phyloP scores from a whole-genome alignment of 2,329 filamentous ascomycete species.

The Pestalotiopsis sp. region DNA sequence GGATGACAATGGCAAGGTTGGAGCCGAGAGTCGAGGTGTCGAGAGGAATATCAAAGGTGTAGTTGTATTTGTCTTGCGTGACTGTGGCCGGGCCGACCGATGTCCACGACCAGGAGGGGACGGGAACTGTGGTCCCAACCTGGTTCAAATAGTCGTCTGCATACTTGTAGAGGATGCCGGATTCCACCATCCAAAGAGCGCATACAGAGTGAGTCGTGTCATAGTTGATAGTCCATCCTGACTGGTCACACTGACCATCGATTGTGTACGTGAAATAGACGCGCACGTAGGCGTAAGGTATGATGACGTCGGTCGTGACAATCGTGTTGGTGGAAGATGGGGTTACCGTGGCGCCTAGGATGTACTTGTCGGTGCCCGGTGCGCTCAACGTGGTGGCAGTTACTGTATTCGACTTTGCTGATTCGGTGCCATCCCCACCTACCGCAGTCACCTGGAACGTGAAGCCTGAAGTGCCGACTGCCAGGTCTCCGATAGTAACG shows the following conservation, averaged over 20 bases:
- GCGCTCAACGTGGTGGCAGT: neutral
- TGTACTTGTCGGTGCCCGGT: neutral
- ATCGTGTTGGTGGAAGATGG: neutral
- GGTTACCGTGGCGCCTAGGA: neutral
- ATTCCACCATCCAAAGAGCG: neutral
- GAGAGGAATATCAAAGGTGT: neutral
- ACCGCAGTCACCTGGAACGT: neutral
- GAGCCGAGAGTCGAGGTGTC: neutral
- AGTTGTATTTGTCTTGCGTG: neutral
- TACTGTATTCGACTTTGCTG: neutral
- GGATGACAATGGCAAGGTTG: neutral
- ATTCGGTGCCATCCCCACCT: neutral
- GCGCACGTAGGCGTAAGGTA: neutral
- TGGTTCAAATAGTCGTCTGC: neutral
- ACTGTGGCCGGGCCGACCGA: neutral
- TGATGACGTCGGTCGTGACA: neutral
- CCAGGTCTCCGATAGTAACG: neutral
- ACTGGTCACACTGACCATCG: neutral
- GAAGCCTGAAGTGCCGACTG: neutral
- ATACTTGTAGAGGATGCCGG: neutral
- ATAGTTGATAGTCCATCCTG: neutral
- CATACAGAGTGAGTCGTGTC: neutral
- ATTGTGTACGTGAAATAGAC: neutral
- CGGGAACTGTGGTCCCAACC: neutral
- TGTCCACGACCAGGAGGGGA: neutral